phyloP scores from a whole-genome alignment of 2,329 filamentous ascomycete species.

The Zasmidium angulare region DNA sequence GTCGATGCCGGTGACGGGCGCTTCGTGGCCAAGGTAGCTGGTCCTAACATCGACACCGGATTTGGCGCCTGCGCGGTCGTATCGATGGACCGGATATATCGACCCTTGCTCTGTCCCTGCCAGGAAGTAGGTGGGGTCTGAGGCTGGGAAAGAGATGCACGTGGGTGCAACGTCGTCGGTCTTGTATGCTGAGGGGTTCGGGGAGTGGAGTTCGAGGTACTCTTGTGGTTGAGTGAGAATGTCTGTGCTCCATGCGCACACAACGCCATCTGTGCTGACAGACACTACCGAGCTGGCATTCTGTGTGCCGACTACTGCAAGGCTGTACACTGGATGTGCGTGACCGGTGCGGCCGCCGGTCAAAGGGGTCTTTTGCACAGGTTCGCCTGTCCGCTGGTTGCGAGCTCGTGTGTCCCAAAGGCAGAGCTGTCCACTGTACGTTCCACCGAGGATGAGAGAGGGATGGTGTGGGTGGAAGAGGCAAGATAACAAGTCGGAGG shows the following conservation, averaged over 20 bases:
- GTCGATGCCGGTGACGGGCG: constrained; percentile 91
- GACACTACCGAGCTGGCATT: constrained; percentile 99
- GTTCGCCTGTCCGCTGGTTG: constrained; percentile 59
- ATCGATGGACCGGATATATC: constrained; percentile 94
- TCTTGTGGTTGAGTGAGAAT: constrained; percentile 98
- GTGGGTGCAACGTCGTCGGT: constrained; percentile 94
- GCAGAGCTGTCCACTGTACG: constrained; percentile 93
- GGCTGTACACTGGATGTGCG: constrained; percentile 92
- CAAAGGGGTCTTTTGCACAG: constrained; percentile 92
- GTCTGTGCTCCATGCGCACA: constrained; percentile 96
- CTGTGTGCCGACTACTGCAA: constrained; percentile 94
- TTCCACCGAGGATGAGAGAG: constrained; percentile 91
- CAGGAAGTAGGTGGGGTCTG: constrained; percentile 96
- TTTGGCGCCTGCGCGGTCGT: constrained; percentile 95
- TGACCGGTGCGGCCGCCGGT: constrained; percentile 79
- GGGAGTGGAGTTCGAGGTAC: constrained; percentile 81
- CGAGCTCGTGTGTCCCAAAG: constrained; percentile 95
- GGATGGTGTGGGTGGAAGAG: constrained; percentile 99
- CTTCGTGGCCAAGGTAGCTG: constrained; percentile 84
- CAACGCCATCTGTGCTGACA: constrained; percentile 91
- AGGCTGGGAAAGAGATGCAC: constrained; percentile 89
- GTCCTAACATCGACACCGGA: constrained; percentile 89
- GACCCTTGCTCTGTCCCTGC: constrained; percentile 95
- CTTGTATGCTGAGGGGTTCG: constrained; percentile 67
- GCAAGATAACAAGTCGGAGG: constrained; percentile 90